These are phyloP conservation scores for Erysiphe pulchra DNA, from an alignment of 2,329 filamentous ascomycete species.

Conservation along the genomic window DNA sequence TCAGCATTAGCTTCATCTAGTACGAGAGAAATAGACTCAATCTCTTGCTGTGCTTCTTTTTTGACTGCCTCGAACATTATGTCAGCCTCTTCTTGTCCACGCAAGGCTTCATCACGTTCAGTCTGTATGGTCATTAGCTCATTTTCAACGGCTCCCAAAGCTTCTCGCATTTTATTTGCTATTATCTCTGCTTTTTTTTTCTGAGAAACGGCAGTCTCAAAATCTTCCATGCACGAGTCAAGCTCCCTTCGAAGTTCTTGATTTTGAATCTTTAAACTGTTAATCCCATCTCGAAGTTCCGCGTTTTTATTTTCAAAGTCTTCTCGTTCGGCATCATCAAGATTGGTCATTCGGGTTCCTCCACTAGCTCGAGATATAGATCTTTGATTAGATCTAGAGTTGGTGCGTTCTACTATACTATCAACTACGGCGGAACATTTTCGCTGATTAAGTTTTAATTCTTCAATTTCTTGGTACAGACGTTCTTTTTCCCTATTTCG, in stretches of 20 bases:
- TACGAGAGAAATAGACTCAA: slow-evolving; percentile 42
- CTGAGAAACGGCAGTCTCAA: slow-evolving; percentile 43
- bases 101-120: slow-evolving; percentile 67
- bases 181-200: slow-evolving; percentile 33
- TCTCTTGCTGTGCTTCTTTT: slow-evolving; percentile 38
- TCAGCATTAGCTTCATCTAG: slow-evolving; percentile 48
- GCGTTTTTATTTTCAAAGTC: slow-evolving; percentile 66
- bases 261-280: slow-evolving; percentile 64
- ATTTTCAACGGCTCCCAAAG: slow-evolving; percentile 53
- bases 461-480: slow-evolving; percentile 90
- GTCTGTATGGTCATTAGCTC: slow-evolving; percentile 56
- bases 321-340: slow-evolving; percentile 58
- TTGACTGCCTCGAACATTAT: slow-evolving; percentile 33
- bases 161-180: slow-evolving; percentile 43
- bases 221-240: slow-evolving; percentile 53
- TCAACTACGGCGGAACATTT: slow-evolving; percentile 51
- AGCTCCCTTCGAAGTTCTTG: slow-evolving; percentile 70
- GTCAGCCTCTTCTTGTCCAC: slow-evolving; percentile 31
- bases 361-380: slow-evolving; percentile 43
- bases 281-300: slow-evolving; percentile 63
- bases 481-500: slow-evolving; percentile 86
- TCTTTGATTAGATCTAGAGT: slow-evolving; percentile 53
- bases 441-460: slow-evolving; percentile 69
- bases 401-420: slow-evolving; percentile 82
- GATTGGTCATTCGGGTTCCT: slow-evolving; percentile 13